Conservation (phyloP, 495 filamentous ascomycete species). For the Bathelium albidoporum region DNA sequence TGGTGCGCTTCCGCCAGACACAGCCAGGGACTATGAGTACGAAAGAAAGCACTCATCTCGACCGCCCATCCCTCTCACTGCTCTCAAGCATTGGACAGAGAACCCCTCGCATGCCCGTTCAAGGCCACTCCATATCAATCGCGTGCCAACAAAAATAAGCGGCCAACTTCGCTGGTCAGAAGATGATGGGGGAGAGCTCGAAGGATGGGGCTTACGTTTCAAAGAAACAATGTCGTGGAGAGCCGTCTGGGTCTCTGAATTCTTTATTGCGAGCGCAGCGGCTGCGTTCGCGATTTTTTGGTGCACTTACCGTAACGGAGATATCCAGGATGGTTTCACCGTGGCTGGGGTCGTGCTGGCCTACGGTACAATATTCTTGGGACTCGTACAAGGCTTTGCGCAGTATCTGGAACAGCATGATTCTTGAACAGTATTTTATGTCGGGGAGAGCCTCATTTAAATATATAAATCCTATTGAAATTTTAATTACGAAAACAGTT, state of each 20-base stretch:
- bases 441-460: too few relatives aligned
- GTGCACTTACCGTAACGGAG: neutral
- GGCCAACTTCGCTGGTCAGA: neutral
- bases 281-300: neutral
- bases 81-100: slow-evolving; percentile 1
- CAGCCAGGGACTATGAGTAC: neutral
- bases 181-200: slow-evolving; percentile 1
- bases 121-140: neutral
- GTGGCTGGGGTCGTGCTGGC: neutral
- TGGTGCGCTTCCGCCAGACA: neutral
- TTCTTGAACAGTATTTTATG: neutral
- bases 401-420: neutral
- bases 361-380: slow-evolving; percentile 1
- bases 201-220: neutral
- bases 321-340: neutral
- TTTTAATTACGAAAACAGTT: too few relatives aligned
- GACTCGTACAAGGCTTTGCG: neutral
- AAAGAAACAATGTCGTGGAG: neutral
- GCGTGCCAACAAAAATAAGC: neutral
- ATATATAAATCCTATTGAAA: too few relatives aligned
- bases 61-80: neutral
- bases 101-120: neutral
- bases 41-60: neutral
- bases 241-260: neutral
- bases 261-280: neutral